Evolutionary conservation across 495 filamentous ascomycete genomes (phyloP), one percentile per base, ranked within the genome.

Genomic region (Trichoderma virens): DNA sequence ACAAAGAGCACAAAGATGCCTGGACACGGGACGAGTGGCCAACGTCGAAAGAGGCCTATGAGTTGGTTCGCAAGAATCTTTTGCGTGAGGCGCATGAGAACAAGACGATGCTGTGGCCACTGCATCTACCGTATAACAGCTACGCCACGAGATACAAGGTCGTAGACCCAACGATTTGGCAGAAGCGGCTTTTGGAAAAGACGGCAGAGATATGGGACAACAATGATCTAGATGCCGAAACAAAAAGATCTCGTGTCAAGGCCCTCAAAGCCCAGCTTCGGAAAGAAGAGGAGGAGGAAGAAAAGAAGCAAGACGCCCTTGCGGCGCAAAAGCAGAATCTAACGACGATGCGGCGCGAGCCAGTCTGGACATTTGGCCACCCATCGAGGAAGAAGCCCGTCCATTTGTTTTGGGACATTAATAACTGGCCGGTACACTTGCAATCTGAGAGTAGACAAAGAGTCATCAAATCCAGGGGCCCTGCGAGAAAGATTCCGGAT

Each of bases 361-460:
- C 62, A 16, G 13, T 64, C 25, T 64, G 62, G 62, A 54, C 25
- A 18, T 64, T 47, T 25, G 62, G 27, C 5, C 30, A 47, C n/a
- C 62, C 62, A 18, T 47, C 20, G 2, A 34, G 23, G 18, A 31
- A 54, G 27, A 31, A 47, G 31, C 9, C 28, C 28, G 47, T 54
- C 6, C 47, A 45, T 7, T 5, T 30, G 20, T 64, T 59, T 28
- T 64, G 47, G 43, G 47, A 64, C 45, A 39, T 64, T 4, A 64
- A 64, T 23, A 47, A 54, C 62, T 64, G 62, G 62, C 62, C 62
- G n/a, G 47, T 64, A 7, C 62, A 64, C 25, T 47, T 64, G 13
- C 62, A 64, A 30, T 35, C n/a, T 14, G 18, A 35, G 47, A 3
- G 59, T 7, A 34, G 59, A 11, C 2, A 20, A 5, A 13, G n/a